Evolutionary conservation across 2,329 filamentous ascomycete species (phyloP).

Genomic region (Stemphylium beticola): DNA sequence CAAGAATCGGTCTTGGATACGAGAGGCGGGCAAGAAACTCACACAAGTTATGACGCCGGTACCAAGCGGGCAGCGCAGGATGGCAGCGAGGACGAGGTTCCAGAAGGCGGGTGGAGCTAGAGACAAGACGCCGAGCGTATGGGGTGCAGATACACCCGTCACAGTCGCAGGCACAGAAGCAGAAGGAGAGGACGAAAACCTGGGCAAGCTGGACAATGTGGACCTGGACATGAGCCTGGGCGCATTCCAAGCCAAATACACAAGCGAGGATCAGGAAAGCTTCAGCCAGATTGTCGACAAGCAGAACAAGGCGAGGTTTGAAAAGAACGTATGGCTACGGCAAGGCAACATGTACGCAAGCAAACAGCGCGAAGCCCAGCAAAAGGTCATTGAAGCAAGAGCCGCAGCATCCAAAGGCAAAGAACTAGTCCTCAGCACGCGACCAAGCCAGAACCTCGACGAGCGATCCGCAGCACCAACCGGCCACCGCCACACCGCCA

Average conservation of each 20-base stretch:
- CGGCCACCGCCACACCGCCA: conserved; percentile 71
- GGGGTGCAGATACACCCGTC: conserved; percentile 72
- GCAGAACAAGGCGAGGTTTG: conserved; percentile 82
- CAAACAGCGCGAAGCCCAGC: conserved; percentile 67
- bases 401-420: conserved; percentile 49
- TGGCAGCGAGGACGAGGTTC: conserved; percentile 37
- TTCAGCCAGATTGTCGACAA: conserved; percentile 92
- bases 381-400: conserved; percentile 73
- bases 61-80: conserved; percentile 53
- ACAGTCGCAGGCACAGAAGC: conserved; percentile 57
- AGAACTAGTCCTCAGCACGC: conserved; percentile 57
- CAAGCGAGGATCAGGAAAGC: conserved; percentile 96
- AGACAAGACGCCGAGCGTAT: conserved; percentile 68
- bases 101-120: conserved; percentile 27
- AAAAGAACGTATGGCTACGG: conserved; percentile 91
- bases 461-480: conserved; percentile 79
- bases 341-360: conserved; percentile 79
- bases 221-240: conserved; percentile 82
- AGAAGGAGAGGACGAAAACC: conserved; percentile 36
- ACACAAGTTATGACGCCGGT: conserved; percentile 82
- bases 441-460: conserved; percentile 65
- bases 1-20: conserved; percentile 83
- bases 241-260: conserved; percentile 90
- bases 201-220: conserved; percentile 58
- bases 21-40: conserved; percentile 70